Evolutionary conservation across 148 eudicot species (phyloP).

Genomic region (Rhododendron kiyosumense): DNA sequence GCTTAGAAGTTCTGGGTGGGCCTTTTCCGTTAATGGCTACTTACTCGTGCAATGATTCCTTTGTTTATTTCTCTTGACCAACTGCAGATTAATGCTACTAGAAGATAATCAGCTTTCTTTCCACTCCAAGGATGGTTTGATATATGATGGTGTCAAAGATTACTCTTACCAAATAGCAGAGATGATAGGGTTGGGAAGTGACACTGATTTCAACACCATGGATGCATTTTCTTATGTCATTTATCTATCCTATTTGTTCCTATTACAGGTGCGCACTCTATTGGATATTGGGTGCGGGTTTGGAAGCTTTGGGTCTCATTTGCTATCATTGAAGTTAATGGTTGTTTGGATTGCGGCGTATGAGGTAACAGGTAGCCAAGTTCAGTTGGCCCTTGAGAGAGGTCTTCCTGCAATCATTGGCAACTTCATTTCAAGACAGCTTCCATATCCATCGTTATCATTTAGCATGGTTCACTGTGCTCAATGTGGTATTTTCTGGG

Average conservation of each 20-base stretch:
- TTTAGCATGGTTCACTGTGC: constrained; percentile 97
- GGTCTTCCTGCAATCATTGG: constrained; percentile 95
- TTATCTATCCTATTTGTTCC: not conserved
- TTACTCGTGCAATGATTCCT: not conserved
- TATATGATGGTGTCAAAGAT: constrained; percentile 86
- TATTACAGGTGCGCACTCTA: constrained; percentile 63
- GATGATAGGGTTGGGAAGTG: constrained; percentile 83
- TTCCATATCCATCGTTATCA: constrained; percentile 90
- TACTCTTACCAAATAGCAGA: constrained; percentile 90
- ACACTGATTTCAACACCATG: constrained; percentile 47
- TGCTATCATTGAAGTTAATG: constrained; percentile 79
- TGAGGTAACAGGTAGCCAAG: constrained; percentile 94
- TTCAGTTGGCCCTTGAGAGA: constrained; percentile 89
- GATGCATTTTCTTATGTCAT: not conserved
- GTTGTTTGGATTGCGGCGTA: constrained; percentile 78
- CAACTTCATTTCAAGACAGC: constrained; percentile 76
- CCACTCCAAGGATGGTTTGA: constrained; percentile 80
- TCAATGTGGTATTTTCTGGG: constrained; percentile 91
- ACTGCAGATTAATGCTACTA: constrained; percentile 74
- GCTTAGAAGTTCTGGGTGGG: not conserved
- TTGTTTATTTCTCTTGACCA: not conserved
- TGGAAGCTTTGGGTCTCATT: constrained; percentile 95
- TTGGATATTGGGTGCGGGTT: constrained; percentile 96
- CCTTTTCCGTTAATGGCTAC: not conserved
- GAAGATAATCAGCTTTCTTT: constrained; percentile 96